Evolutionary conservation across 306 rosid genomes (phyloP), one percentile per base, ranked within the genome.

Genomic region (Astragalus glycyphyllos): DNA sequence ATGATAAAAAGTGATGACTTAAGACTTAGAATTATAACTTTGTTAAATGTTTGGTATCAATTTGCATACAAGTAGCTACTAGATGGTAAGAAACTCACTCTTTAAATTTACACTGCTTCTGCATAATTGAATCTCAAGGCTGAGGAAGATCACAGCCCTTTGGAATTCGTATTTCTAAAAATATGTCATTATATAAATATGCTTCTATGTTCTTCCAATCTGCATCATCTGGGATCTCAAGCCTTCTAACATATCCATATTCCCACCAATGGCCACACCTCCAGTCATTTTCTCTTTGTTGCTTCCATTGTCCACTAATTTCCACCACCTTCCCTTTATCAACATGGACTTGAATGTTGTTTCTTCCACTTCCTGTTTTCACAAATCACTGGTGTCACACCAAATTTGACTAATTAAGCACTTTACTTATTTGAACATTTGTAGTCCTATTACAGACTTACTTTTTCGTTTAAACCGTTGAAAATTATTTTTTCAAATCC

Each of bases 181-280:
- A 44, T 4, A 23, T 49, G 53, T 94, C 98, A 75, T 84, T 90
- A 9, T 73, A 73, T 42, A 89, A 20, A 45, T 54, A 47, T 5
- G 95, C 95, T 80, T 87, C 89, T 37, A 86, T 67, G 12, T 80
- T 91, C 73, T 69, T 84, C 87, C 83, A 80, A 77, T 94, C 96
- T 58, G 95, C 97, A 84, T 94, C 94, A 20, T 90, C 97, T 29
- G 97, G 97, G 61, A 94, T 77, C 82, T 94, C 98, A 65, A 94
- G 90, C 87, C 88, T 89, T 73, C 98, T 38, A n/a, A 94, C 97
- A 75, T 42, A 94, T 44, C 98, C 98, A 57, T 75, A 45, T 56
- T 94, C 92, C 98, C 98, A 94, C 98, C 98, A 90, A 13, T 89
- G 75, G 58, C 86, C 90, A 82, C 89, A 77, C 69, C 82, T 89